Evolutionary conservation across 2,329 filamentous ascomycete species (phyloP).

Genomic region (Paramyrothecium roridum): DNA sequence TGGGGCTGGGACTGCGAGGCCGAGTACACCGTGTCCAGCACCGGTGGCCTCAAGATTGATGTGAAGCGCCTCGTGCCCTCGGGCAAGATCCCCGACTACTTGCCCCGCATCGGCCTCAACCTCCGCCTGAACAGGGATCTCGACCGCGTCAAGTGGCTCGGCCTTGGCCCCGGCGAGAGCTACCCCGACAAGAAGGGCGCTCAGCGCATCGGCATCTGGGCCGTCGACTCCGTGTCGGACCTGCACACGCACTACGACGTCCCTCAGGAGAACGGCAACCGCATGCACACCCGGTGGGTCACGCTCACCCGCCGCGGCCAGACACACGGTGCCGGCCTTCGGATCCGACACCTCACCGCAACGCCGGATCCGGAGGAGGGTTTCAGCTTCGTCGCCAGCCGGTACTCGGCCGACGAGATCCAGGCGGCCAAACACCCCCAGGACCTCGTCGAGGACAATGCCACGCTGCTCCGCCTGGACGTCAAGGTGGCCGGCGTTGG

Average conservation of each 20-base stretch:
- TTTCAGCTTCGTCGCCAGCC: constrained; percentile 54
- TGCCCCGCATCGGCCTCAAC: constrained; percentile 62
- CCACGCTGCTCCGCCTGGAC: constrained; percentile 39
- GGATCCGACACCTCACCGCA: constrained; percentile 11
- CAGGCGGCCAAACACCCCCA: constrained; percentile 60
- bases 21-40: constrained; percentile 47
- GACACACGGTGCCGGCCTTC: constrained; percentile 11
- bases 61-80: constrained; percentile 39
- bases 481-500: constrained; percentile 46
- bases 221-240: constrained; percentile 35
- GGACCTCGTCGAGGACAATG: constrained; percentile 53
- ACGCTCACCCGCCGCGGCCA: constrained; percentile 21
- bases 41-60: constrained; percentile 42
- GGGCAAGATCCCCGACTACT: constrained; percentile 47
- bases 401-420: constrained; percentile 49
- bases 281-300: constrained; percentile 58
- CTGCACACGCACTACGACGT: constrained; percentile 61
- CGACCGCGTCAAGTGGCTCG: constrained; percentile 54
- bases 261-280: constrained; percentile 66
- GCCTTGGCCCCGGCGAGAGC: constrained; percentile 60
- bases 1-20: constrained; percentile 53
- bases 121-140: constrained; percentile 46
- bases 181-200: constrained; percentile 61
- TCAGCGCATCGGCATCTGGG: constrained; percentile 50
- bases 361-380: constrained; percentile 5